Percentiles rank a stretch among this genome's conserved stretches.
These are phyloP conservation scores for Pyrenophora teres DNA, from an alignment of 2,329 filamentous ascomycete species.

Conservation along the genomic window DNA sequence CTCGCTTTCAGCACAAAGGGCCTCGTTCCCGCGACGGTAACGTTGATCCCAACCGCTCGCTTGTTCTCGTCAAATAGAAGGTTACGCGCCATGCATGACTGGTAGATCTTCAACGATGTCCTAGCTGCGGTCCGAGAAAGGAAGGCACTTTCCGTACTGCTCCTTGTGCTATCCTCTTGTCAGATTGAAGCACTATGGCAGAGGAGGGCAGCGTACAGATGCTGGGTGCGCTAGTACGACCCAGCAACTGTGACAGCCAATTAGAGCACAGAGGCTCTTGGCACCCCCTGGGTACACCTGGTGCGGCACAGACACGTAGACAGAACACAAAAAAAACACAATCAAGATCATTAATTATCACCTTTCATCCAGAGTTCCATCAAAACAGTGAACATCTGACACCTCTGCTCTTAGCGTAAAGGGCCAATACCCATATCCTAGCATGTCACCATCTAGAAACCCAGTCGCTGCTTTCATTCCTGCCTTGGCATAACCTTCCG, in stretches of 20 bases:
- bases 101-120: constrained; percentile 12
- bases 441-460: constrained; percentile 6
- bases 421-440: constrained; percentile 11
- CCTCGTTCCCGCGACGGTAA: constrained; percentile 8
- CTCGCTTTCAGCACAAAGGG: constrained; percentile 4
- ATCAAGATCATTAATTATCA: too few species aligned
- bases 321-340: too few species aligned
- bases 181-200: too few species aligned
- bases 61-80: constrained; percentile 8
- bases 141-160: constrained; percentile 10
- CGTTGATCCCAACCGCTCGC: constrained; percentile 6
- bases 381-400: too few species aligned
- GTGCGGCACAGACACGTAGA: too few species aligned
- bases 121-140: constrained; percentile 4
- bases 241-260: too few species aligned
- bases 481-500: constrained; percentile 10
- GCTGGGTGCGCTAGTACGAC: too few species aligned
- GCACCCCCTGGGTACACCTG: too few species aligned
- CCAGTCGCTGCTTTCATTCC: constrained; percentile 9
- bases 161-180: constrained; percentile 12
- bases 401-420: constrained; percentile 8
- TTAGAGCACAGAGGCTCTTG: too few species aligned
- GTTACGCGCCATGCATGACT: constrained; percentile 11
- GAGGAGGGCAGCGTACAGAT: too few species aligned
- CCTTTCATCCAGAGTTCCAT: too few species aligned